These are phyloP conservation scores for Rhodotorula sp. DNA, from an alignment of 1,284 basidiomycete genomes.

Conservation along the genomic window DNA sequence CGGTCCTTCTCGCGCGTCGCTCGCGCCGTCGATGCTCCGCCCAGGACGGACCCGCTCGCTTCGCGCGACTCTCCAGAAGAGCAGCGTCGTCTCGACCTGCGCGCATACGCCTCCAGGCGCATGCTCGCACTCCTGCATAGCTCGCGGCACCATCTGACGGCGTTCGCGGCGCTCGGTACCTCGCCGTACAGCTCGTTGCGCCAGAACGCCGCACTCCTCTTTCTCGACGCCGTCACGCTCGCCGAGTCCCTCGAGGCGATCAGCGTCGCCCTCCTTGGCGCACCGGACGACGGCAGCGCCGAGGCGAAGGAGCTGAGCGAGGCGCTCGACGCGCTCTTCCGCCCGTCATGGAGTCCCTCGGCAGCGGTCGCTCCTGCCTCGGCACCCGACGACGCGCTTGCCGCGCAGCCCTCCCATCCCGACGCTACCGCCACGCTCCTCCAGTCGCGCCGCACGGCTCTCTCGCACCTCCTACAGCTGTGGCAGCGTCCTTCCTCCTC, in stretches of 20 bases:
- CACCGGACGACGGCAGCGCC: neutral
- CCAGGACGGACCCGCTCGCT: neutral
- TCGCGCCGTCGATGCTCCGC: neutral
- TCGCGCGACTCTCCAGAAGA: neutral
- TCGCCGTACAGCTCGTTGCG: neutral
- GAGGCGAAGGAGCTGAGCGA: neutral
- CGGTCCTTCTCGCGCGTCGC: conserved; percentile 7
- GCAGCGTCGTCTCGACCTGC: neutral
- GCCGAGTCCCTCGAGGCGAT: neutral
- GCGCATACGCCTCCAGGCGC: neutral
- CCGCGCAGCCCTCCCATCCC: too few species aligned
- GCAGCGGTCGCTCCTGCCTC: neutral
- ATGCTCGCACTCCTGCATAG: conserved; percentile 4
- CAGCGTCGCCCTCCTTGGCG: neutral
- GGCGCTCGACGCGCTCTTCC: conserved; percentile 1
- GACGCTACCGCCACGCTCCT: neutral
- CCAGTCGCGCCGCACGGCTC: conserved; percentile 2
- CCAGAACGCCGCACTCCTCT: conserved; percentile 9
- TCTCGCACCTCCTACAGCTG: conserved; percentile 10
- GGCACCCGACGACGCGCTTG: too few species aligned
- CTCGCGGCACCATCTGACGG: neutral
- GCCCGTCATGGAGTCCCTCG: neutral
- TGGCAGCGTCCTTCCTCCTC: neutral
- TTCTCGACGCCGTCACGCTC: conserved; percentile 10
- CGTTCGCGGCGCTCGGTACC: neutral